Evolutionary conservation across 192 early-diverging fungal genomes (phyloP), one percentile per base, ranked within the genome.

Genomic region (Backusella tarrabulga): DNA sequence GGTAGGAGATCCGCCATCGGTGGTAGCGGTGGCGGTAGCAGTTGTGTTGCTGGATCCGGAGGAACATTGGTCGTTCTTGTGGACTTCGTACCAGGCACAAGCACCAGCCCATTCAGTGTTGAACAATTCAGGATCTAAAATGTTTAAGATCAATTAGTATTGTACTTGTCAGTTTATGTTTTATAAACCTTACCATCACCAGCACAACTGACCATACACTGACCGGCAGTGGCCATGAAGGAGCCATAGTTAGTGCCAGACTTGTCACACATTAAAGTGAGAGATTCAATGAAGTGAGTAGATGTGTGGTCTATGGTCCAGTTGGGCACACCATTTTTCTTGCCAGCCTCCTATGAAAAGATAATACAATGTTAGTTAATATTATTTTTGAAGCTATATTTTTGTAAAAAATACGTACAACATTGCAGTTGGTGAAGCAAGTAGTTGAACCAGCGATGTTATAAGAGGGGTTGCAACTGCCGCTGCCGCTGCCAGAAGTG

Each of bases 111-210:
- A 69, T 69, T 69, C 68, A 15, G 15, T 19, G 35, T 69, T 69
- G 68, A 69, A 69, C 9, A 69, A 41, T 38, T 69, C 68, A n/a
- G 67, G 67, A 36, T 68, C 52, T 56, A 21, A 23, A 46, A 46
- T 46, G n/a, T n/a, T n/a, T n/a, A n/a, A n/a, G n/a, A n/a, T n/a
- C n/a, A n/a, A n/a, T n/a, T n/a, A n/a, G 36, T 38, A 38, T 38
- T 38, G 36, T 38, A 8, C 36, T 38, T 8, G 6, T 38, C 9
- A 38, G 36, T 38, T 38, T 38, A 38, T 38, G 36, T 38, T 38
- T 38, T 38, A 8, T 38, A 38, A 6, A 38, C 36, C 50, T 52
- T 52, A 52, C 50, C 67, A 35, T 68, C 67, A 36, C 67, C 67
- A 34, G 67, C 1, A 6, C 67, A 68, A 19, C 15, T 14, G n/a